Base-by-base conservation (phyloP, 148 eudicot genomes). In the Fagopyrum esculentum region DNA sequence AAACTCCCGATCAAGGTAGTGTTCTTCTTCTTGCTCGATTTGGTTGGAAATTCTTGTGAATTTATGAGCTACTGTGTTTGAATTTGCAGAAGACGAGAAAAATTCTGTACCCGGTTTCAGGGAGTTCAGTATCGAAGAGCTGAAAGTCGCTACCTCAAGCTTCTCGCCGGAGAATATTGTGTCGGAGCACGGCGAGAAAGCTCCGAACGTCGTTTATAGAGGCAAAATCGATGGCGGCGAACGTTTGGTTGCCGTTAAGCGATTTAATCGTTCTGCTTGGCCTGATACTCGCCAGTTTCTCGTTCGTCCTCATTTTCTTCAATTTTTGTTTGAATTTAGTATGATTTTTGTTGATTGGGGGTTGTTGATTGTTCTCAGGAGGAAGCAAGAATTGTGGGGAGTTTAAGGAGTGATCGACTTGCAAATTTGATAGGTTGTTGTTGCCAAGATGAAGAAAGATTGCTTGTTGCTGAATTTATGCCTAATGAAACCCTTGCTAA, bases 391-490 rank as follows among this genome's bases (percentile, higher is more conserved):
- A 70, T 81, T 49, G 93, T 89, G 71, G 93, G 93, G 80, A 81
- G 76, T 59, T 78, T 89, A 74, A 85, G 93, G 74, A 89, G 89
- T 35, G 89, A 87, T 46, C 68, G 90, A 50, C 77, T 89, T 75
- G 86, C 85, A 0, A 89, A 89, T 82, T 80, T 89, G 71, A 82
- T 89, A 17, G 93, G 93, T 22, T 89, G 78, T 73, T 89, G 92
- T 76, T 78, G 77, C 51, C 82, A 86, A 73, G 90, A 87, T 6
- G 88, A 89, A 30, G 86, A 89, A 73, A 83, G 90, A 59, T 79
- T 89, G 83, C 87, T 89, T 29, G 87, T 89, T 40, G 90, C 92
- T 13, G 90, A 89, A 76, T 89, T 80, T 48, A 83, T 89, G 92
- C 88, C 92, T 4, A 79, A 89, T 74, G 92, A 89, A 17, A 89